Evolutionary conservation across 345 rosid genomes (phyloP), one percentile per base, ranked within the genome.

Genomic region (Brassica rapa): DNA sequence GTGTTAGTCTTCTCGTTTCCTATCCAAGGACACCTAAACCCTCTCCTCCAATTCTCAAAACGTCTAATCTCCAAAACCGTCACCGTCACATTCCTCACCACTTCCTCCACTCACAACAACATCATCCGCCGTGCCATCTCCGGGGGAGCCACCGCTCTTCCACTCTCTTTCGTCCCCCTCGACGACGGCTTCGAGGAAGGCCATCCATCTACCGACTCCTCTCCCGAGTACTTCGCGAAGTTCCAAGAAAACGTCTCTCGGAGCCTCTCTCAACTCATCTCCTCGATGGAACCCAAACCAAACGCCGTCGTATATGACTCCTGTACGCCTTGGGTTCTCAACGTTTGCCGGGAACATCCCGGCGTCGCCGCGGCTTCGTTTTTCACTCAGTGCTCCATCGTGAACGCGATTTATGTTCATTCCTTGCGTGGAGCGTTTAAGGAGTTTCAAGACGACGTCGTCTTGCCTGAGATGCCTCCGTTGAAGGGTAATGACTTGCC

Each of bases 41-140:
- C 93, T 23, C 75, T 86, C 32, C 81, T 87, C 63, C 88, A 87
- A 49, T 86, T 88, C 85, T 83, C 87, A 29, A 88, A 88, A 62
- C 88, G 88, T 53, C 51, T 90, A 8, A 75, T 70, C 77, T 82
- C 84, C 56, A 88, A 80, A 73, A 87, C 88, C 35, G 77, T 85
- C 12, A 25, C 65, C 27, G 80, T 88, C 62, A 86, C 92, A 25
- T 70, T 85, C 63, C 61, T 85, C 69, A 81, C 84, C 73, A 83
- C 87, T 63, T 78, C 82, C 75, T 79, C 86, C 57, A 70, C 72
- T 1, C 72, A 69, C 71, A 71, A 62, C 27, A 8, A 68, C 72
- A 75, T 67, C 72, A 72, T 71, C 23, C 57, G 77, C 55, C 73
- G 82, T 37, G 64, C 87, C 46, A 11, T 55, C 12, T 7, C 83